Conservation (phyloP, 129 eudicot genomes). For the Glebionis coronaria region DNA sequence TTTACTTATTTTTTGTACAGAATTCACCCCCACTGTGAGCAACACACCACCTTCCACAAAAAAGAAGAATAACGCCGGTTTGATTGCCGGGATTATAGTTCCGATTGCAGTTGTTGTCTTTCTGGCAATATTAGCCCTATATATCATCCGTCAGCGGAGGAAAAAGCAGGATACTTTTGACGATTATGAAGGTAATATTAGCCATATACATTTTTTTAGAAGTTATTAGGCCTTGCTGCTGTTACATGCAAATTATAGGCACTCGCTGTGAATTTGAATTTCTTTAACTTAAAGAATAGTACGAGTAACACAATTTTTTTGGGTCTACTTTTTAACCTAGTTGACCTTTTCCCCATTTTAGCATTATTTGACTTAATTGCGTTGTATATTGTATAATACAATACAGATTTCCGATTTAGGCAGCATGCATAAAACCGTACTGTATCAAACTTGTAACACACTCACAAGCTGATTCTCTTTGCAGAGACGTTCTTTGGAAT, state of each 20-base stretch:
- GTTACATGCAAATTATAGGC: no score
- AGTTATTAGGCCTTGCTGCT: no score
- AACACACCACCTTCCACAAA: conserved; percentile 44
- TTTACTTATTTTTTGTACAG: conserved; percentile 28
- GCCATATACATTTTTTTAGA: no score
- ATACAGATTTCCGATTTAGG: background rate
- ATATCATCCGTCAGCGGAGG: conserved; percentile 38
- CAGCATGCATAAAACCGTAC: no score
- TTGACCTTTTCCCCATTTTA: no score
- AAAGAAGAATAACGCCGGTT: conserved; percentile 45
- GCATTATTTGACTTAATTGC: no score
- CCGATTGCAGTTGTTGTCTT: conserved; percentile 39
- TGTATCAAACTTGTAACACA: no score
- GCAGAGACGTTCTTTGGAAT: conserved; percentile 76
- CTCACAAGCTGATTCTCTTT: conserved; percentile 4
- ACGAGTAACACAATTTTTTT: no score
- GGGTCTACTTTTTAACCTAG: no score
- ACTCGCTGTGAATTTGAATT: no score
- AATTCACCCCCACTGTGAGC: conserved; percentile 48
- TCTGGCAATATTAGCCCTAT: conserved; percentile 36
- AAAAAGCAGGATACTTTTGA: conserved; percentile 37
- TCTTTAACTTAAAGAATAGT: no score
- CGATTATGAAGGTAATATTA: conserved; percentile 78
- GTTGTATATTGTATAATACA: background rate
- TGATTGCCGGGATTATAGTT: conserved; percentile 58